Evolutionary conservation across 1,284 basidiomycete species (phyloP).

Genomic region (Coniferiporia weirii): DNA sequence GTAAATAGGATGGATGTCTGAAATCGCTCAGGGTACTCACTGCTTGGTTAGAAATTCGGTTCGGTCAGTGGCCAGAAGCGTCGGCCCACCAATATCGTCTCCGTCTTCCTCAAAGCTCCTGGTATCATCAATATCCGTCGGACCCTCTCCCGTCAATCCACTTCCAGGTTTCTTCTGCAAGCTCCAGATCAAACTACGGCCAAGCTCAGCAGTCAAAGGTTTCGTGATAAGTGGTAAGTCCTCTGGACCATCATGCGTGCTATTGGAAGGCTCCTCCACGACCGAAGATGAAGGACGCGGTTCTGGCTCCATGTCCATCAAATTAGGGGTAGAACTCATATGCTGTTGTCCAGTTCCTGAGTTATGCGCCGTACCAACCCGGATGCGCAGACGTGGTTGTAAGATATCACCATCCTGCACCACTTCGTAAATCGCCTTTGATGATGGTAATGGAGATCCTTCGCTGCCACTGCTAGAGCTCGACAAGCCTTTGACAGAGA

Average conservation of each 20-base stretch:
- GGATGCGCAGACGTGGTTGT: conserved; percentile 52
- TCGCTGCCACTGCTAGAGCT: not conserved
- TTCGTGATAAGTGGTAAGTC: conserved; percentile 16
- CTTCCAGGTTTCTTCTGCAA: conserved; percentile 11
- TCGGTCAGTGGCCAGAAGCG: not conserved
- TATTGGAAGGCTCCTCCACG: not conserved
- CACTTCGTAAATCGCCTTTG: conserved; percentile 43
- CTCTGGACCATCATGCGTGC: not conserved
- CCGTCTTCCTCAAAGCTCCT: not conserved
- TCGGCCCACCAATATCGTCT: not conserved
- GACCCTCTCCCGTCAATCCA: not conserved
- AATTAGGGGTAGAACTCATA: not conserved
- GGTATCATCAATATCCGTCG: not conserved
- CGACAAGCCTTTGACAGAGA: not conserved
- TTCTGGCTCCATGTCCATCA: conserved; percentile 9
- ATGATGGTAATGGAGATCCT: not conserved
- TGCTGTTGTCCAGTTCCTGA: not conserved
- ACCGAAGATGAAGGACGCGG: conserved; percentile 3
- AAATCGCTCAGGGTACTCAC: conserved; percentile 1
- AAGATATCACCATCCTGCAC: conserved; percentile 40
- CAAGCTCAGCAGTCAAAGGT: conserved; percentile 11
- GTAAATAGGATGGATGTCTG: not conserved
- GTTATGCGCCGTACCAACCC: conserved; percentile 25
- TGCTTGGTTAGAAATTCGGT: conserved; percentile 13
- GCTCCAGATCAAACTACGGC: conserved; percentile 19